Evolutionary conservation across 1,139 yeast species (phyloP).

Genomic region (Trichomonascaceae sp.): DNA sequence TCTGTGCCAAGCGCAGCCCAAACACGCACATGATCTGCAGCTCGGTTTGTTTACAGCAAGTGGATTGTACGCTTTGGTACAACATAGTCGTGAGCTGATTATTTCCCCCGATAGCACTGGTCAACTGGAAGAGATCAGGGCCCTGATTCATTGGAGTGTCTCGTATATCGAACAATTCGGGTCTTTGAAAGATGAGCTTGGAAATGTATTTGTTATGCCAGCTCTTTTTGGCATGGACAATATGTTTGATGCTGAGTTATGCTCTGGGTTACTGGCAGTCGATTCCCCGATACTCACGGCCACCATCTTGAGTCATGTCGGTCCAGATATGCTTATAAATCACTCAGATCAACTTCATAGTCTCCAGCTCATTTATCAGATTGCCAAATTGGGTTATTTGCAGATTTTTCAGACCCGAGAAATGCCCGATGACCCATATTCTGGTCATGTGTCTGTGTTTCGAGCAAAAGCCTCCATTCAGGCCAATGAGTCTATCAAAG

Average conservation of each 20-base stretch:
- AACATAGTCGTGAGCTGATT: neutral
- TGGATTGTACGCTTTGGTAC: constrained; percentile 28
- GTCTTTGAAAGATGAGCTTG: neutral
- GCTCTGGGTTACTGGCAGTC: neutral
- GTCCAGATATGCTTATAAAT: neutral
- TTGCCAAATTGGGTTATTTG: neutral
- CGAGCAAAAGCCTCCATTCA: neutral
- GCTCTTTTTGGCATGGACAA: neutral
- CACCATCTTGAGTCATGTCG: neutral
- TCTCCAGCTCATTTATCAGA: neutral
- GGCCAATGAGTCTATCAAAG: neutral
- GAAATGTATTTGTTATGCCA: neutral
- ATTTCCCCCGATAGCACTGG: neutral
- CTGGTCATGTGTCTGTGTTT: neutral
- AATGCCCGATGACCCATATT: neutral
- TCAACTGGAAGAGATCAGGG: neutral
- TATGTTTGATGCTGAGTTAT: neutral
- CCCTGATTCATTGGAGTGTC: neutral
- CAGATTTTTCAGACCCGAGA: neutral
- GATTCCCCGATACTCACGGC: neutral
- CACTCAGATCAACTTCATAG: neutral
- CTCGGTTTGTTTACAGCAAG: constrained; percentile 23
- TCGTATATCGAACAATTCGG: neutral
- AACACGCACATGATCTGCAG: constrained; percentile 17
- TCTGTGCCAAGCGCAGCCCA: constrained; percentile 12